phyloP scores from a whole-genome alignment of 1,284 basidiomycete species.

The Ganoderma lingzhi region DNA sequence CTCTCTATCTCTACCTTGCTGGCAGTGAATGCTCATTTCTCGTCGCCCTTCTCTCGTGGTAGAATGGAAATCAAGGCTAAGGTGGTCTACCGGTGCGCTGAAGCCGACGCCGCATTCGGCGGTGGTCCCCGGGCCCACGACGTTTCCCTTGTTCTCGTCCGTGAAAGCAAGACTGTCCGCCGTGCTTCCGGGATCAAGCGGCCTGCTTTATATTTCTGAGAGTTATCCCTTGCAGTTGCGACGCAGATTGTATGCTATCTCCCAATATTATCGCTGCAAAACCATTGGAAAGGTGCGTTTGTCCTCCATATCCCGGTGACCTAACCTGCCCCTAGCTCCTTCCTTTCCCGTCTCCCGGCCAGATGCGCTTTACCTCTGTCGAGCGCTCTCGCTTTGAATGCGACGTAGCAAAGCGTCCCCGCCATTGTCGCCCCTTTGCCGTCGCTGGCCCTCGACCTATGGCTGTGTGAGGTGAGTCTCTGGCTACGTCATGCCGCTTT shows the following conservation, averaged over 20 bases:
- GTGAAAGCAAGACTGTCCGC: neutral
- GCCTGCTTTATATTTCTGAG: neutral
- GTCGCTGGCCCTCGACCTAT: neutral
- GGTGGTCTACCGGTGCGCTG: neutral
- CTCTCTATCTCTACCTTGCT: neutral
- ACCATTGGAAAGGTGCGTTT: neutral
- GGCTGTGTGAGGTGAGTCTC: slow-evolving; percentile 4
- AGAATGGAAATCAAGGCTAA: neutral
- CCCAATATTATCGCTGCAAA: neutral
- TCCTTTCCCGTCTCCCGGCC: neutral
- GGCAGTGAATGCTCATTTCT: neutral
- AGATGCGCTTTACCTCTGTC: neutral
- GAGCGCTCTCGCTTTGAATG: neutral
- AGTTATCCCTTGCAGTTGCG: neutral
- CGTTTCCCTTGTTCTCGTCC: neutral
- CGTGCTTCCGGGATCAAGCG: neutral
- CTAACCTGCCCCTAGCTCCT: neutral
- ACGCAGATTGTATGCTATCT: neutral
- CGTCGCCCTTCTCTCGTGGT: neutral
- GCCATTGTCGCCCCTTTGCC: neutral
- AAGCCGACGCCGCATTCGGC: neutral
- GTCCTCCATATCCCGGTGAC: neutral
- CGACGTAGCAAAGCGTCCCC: neutral
- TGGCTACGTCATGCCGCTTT: neutral
- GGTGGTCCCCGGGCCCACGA: neutral